Percentiles rank a stretch among this genome's conserved stretches.
Conservation (phyloP, 2,329 filamentous ascomycete species). For the Alternaria longipes region DNA sequence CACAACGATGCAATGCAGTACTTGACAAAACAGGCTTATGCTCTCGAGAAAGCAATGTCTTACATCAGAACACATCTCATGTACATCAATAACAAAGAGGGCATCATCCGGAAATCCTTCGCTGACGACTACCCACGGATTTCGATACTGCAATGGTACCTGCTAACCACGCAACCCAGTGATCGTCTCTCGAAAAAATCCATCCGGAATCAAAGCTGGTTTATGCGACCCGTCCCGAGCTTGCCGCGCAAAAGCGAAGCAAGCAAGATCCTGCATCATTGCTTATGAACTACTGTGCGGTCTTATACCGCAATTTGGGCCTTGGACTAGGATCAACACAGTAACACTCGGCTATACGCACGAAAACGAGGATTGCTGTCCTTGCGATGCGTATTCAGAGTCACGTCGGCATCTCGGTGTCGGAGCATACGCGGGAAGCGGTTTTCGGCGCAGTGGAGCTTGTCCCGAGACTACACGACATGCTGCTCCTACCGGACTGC, state of each 20-base stretch:
- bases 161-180: not conserved
- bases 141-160: not conserved
- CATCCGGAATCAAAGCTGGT: not conserved
- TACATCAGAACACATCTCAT: not conserved
- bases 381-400: slow-evolving; percentile 18
- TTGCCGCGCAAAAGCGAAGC: not conserved
- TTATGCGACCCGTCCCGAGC: slow-evolving; percentile 1
- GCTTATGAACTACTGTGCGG: not conserved
- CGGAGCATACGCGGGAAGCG: slow-evolving; percentile 32
- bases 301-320: not conserved
- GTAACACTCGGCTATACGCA: not conserved
- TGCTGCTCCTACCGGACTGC: slow-evolving; percentile 26
- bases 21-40: not conserved
- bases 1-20: not conserved
- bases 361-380: slow-evolving; percentile 9
- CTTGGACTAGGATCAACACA: not conserved
- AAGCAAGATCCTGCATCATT: not conserved
- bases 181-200: not conserved
- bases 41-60: not conserved
- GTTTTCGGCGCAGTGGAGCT: slow-evolving; percentile 17
- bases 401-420: slow-evolving; percentile 11
- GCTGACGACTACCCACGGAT: not conserved
- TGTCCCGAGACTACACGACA: slow-evolving; percentile 23
- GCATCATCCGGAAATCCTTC: not conserved
- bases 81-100: not conserved